A percentile compares a stretch with the other conserved stretches of the same genome.
phyloP scores from a whole-genome alignment of 2,329 filamentous ascomycete genomes.

The Magnaporthiopsis rhizophila region DNA sequence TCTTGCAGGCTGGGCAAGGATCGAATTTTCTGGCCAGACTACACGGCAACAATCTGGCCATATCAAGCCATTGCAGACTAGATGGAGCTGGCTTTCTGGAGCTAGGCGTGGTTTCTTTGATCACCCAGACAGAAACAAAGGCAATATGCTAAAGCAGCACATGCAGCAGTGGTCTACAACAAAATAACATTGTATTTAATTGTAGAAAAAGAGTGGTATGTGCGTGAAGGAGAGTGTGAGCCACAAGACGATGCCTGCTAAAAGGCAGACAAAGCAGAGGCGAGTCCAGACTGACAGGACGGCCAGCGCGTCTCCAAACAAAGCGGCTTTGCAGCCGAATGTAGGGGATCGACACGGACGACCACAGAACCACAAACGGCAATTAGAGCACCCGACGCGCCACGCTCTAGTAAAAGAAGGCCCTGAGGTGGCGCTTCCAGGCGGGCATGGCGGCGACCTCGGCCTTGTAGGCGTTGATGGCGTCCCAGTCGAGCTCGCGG shows the following conservation, averaged over 20 bases:
- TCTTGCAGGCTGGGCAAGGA: too few species aligned
- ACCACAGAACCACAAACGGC: not conserved
- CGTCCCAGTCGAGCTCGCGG: constrained; percentile 57
- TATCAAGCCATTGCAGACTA: too few species aligned
- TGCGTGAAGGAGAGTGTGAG: not conserved
- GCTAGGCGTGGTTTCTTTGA: too few species aligned
- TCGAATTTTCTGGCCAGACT: too few species aligned
- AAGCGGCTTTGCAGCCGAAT: too few species aligned
- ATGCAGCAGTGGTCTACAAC: not conserved
- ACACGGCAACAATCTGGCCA: too few species aligned
- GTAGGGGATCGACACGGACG: too few species aligned
- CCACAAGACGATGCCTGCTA: not conserved
- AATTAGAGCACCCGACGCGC: too few species aligned
- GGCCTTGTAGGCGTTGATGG: constrained; percentile 46
- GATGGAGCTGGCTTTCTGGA: too few species aligned
- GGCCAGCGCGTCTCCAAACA: not conserved
- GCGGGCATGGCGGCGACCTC: constrained; percentile 13
- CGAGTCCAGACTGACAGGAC: not conserved
- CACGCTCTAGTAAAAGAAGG: constrained; percentile 1
- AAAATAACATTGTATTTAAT: not conserved
- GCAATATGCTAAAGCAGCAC: too few species aligned
- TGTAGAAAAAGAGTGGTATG: not conserved
- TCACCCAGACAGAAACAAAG: too few species aligned
- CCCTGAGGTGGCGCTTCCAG: constrained; percentile 12
- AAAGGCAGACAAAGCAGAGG: not conserved